These are phyloP conservation scores for Saccharomycopsis microspora DNA, from an alignment of 805 yeast species.

Conservation along the genomic window DNA sequence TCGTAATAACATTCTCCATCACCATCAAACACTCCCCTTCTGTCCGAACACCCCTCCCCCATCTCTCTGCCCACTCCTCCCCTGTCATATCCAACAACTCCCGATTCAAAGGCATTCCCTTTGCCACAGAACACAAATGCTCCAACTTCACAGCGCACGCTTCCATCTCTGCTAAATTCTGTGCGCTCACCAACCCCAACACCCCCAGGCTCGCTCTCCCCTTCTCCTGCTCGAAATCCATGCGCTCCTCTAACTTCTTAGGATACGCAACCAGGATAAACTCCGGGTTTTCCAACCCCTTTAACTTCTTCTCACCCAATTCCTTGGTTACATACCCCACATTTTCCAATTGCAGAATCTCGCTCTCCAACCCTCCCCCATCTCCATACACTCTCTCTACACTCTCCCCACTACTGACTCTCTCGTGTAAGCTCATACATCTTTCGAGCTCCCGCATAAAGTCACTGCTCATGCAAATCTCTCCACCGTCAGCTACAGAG, in stretches of 20 bases:
- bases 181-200: slow-evolving; percentile 21
- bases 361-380: slow-evolving; percentile 53
- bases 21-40: slow-evolving; percentile 5
- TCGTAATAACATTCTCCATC: slow-evolving; percentile 48
- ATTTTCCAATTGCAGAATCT: slow-evolving; percentile 50
- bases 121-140: slow-evolving; percentile 40
- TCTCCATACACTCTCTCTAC: slow-evolving; percentile 34
- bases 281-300: slow-evolving; percentile 93
- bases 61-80: slow-evolving; percentile 3
- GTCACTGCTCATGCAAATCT: slow-evolving; percentile 77
- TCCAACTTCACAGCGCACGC: slow-evolving; percentile 47
- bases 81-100: slow-evolving; percentile 19
- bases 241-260: slow-evolving; percentile 47
- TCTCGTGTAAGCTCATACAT: slow-evolving; percentile 31
- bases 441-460: slow-evolving; percentile 62
- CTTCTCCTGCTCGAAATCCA: slow-evolving; percentile 24
- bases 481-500: slow-evolving; percentile 98
- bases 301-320: slow-evolving; percentile 79
- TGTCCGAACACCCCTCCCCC: neutral
- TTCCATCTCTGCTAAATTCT: slow-evolving; percentile 40
- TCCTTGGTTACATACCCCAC: slow-evolving; percentile 59
- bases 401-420: slow-evolving; percentile 19
- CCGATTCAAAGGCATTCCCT: slow-evolving; percentile 24
- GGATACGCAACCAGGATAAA: slow-evolving; percentile 74
- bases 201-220: slow-evolving; percentile 6